These are phyloP conservation scores for Didymella arachidicola DNA, from an alignment of 2,329 filamentous ascomycete genomes.

Conservation along the genomic window DNA sequence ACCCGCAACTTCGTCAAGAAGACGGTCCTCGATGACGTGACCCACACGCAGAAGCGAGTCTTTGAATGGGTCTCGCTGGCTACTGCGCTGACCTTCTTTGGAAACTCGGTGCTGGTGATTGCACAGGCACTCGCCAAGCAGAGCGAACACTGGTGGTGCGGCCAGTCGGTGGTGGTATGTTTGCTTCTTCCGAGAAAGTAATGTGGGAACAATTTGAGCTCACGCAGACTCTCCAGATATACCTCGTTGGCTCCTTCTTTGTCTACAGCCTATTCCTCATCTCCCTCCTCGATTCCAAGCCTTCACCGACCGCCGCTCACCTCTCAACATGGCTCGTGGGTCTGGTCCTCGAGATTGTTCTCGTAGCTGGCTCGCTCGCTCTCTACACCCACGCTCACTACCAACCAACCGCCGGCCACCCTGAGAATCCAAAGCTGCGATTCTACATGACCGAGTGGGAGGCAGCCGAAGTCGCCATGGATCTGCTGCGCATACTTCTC, in stretches of 20 bases:
- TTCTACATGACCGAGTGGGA: constrained; percentile 65
- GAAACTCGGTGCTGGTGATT: constrained; percentile 76
- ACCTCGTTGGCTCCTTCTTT: constrained; percentile 84
- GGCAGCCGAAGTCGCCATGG: constrained; percentile 70
- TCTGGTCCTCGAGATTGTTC: constrained; percentile 73
- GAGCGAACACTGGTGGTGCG: constrained; percentile 80
- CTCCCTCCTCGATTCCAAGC: constrained; percentile 82
- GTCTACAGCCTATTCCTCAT: constrained; percentile 86
- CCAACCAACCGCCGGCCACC: constrained; percentile 61
- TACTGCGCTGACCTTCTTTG: constrained; percentile 78
- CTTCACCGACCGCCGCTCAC: constrained; percentile 82
- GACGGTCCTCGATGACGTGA: constrained; percentile 64
- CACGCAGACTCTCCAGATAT: constrained; percentile 67
- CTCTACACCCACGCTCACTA: constrained; percentile 74
- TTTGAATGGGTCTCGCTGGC: constrained; percentile 78
- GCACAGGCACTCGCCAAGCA: constrained; percentile 73
- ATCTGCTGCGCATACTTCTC: constrained; percentile 72
- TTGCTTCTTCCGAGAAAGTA: not conserved
- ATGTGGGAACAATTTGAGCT: not conserved
- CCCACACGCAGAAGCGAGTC: constrained; percentile 70
- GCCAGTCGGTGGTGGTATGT: constrained; percentile 77
- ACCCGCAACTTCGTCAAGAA: constrained; percentile 55
- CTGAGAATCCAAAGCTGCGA: constrained; percentile 28
- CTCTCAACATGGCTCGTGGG: constrained; percentile 79
- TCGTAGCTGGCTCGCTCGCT: constrained; percentile 73